phyloP scores from a whole-genome alignment of 1,284 basidiomycete genomes.

The Mycosarcoma mackinlayi region DNA sequence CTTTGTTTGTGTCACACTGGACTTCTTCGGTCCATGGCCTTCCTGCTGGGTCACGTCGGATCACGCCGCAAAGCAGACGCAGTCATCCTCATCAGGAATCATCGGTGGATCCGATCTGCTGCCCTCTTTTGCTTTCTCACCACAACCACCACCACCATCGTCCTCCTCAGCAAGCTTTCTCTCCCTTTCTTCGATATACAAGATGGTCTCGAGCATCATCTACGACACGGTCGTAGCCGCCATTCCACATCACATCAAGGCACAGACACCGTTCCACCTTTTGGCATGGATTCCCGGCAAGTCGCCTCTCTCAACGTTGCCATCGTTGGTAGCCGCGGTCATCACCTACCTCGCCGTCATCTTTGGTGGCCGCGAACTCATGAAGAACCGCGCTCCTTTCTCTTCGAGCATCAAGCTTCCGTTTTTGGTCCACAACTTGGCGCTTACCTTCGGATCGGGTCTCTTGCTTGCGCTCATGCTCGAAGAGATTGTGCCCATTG shows the following conservation, averaged over 20 bases:
- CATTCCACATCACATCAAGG: slow-evolving; percentile 37
- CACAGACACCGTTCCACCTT: slow-evolving; percentile 34
- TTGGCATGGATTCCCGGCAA: slow-evolving; percentile 55
- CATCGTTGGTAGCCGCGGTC: slow-evolving; percentile 71
- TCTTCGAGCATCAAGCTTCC: slow-evolving; percentile 74
- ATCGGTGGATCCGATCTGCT: too few species aligned
- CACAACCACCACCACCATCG: slow-evolving; percentile 15
- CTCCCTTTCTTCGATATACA: slow-evolving; percentile 6
- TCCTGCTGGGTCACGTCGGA: too few species aligned
- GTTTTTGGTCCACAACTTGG: slow-evolving; percentile 91
- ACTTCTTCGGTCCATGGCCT: too few species aligned
- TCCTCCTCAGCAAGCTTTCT: not conserved
- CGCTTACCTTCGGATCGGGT: slow-evolving; percentile 83
- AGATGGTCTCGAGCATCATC: slow-evolving; percentile 48
- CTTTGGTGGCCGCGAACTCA: slow-evolving; percentile 85
- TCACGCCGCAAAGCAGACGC: too few species aligned
- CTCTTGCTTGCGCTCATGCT: slow-evolving; percentile 86
- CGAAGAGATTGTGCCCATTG: slow-evolving; percentile 73
- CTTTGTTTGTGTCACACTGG: too few species aligned
- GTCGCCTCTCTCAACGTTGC: slow-evolving; percentile 62
- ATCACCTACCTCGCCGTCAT: slow-evolving; percentile 86
- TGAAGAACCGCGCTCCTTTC: slow-evolving; percentile 77
- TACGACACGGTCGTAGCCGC: slow-evolving; percentile 47
- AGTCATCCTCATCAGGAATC: too few species aligned
- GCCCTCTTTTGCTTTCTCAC: not conserved